Evolutionary conservation across 768 basidiomycete species (phyloP).

Genomic region (Tylopilus vinaceipallidus): DNA sequence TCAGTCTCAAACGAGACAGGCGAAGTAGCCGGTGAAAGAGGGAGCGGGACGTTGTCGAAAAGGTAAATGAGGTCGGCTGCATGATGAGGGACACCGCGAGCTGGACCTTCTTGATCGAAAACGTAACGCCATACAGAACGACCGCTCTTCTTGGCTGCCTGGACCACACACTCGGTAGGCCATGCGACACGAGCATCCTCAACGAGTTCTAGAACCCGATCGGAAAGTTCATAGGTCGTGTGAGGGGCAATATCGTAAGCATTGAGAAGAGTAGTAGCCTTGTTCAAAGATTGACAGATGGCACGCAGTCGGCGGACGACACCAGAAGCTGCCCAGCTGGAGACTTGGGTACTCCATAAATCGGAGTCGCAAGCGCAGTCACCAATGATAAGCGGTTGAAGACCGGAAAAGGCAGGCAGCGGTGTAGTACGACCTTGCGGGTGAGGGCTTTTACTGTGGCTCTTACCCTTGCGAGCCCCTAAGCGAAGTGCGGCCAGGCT

Average conservation of each 20-base stretch:
- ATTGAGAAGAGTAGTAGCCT: constrained; percentile 58
- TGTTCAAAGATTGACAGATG: constrained; percentile 65
- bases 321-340: constrained; percentile 59
- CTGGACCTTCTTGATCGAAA: constrained; percentile 78
- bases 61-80: constrained; percentile 73
- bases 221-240: constrained; percentile 65
- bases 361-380: constrained; percentile 66
- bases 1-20: constrained; percentile 36
- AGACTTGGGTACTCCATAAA: constrained; percentile 58
- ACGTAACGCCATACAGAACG: constrained; percentile 76
- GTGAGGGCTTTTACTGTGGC: constrained; percentile 28
- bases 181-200: constrained; percentile 74
- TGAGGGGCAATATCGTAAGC: constrained; percentile 69
- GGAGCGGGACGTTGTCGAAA: constrained; percentile 71
- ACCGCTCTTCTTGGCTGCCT: constrained; percentile 49
- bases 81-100: constrained; percentile 63
- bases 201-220: constrained; percentile 69
- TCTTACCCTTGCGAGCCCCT: constrained; percentile 24
- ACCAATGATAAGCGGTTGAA: constrained; percentile 73
- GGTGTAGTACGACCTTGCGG: constrained; percentile 17
- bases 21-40: constrained; percentile 36
- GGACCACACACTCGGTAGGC: constrained; percentile 67
- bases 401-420: constrained; percentile 19
- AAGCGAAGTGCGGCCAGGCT: constrained; percentile 21
- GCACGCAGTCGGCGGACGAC: constrained; percentile 70